A percentile compares a stretch with the other conserved stretches of the same genome.
Evolutionary conservation across 768 basidiomycete genomes (phyloP).

Genomic region (Termitomyces sp.): DNA sequence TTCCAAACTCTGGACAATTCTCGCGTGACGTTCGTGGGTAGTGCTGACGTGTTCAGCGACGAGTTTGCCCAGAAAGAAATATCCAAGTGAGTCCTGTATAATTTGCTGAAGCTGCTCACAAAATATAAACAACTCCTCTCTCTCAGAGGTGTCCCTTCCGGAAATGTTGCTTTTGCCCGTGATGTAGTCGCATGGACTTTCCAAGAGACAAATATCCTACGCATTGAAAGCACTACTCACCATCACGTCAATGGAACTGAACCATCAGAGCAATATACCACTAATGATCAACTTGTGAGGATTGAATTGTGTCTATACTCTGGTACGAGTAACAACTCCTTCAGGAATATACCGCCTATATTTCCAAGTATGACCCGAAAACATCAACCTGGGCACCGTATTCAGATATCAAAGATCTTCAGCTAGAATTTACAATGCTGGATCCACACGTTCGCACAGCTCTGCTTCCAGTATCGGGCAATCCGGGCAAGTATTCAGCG

Average conservation of each 20-base stretch:
- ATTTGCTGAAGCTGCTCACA: neutral
- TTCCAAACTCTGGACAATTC: slow-evolving; percentile 82
- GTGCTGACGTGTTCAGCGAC: slow-evolving; percentile 76
- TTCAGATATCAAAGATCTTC: slow-evolving; percentile 70
- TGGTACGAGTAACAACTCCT: neutral
- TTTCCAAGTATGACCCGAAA: slow-evolving; percentile 62
- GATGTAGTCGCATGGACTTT: slow-evolving; percentile 89
- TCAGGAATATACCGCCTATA: slow-evolving; percentile 67
- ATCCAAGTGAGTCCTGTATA: slow-evolving; percentile 38
- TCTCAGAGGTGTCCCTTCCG: slow-evolving; percentile 52
- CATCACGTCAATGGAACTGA: slow-evolving; percentile 59
- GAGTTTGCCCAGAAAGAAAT: slow-evolving; percentile 62
- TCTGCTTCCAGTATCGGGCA: slow-evolving; percentile 49
- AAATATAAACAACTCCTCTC: neutral
- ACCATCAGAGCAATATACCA: slow-evolving; percentile 73
- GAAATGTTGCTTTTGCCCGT: slow-evolving; percentile 67
- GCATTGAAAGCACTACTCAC: slow-evolving; percentile 71
- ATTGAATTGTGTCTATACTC: neutral
- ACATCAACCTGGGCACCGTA: slow-evolving; percentile 65
- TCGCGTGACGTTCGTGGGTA: slow-evolving; percentile 77
- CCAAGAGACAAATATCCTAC: slow-evolving; percentile 77
- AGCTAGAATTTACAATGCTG: slow-evolving; percentile 97
- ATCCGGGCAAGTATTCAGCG: slow-evolving; percentile 68
- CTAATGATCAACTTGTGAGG: slow-evolving; percentile 77
- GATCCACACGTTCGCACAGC: slow-evolving; percentile 91